Base-by-base conservation (phyloP, 768 basidiomycete genomes). In the Auricularia cornea region DNA sequence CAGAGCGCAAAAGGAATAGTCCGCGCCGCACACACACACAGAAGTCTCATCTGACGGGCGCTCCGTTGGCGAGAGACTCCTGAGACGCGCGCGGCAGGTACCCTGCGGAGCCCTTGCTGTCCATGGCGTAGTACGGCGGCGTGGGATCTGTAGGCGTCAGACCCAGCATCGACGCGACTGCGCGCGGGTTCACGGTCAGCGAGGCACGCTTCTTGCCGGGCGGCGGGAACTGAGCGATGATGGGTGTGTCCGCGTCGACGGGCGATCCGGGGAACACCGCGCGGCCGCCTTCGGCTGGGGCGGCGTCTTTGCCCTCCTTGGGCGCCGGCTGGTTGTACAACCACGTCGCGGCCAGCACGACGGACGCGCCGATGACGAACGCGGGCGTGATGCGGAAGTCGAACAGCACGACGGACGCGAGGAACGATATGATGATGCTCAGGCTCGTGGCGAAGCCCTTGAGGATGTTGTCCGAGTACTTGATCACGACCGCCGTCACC, bases 361-460 rank as follows among this genome's bases (percentile, higher is more conserved):
- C 81, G 38, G 81, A 78, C 0, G 91, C 88, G 40, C 95, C 95
- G 51, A 94, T 78, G 67, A 94, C 75, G 72, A 98, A 98, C 0
- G 90, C 86, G 64, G 86, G 79, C 2, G 94, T 90, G 75, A 98
- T 88, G 59, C 82, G 82, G 80, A 95, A 94, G 73, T 90, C 79
- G 81, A 98, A 98, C 40, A 98, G 84, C 26, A 85, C 85, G 60
- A 97, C 88, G 3, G 91, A 94, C 2, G 90, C 94, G 62, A 94
- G 80, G 84, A 97, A 98, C 29, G 94, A 94, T 65, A 98, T 85
- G 71, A 98, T 87, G 73, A 98, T 98, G 75, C 89, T 90, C 65
- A 98, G 80, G 66, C 89, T 91, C 3, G 96, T 98, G 12, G 96
- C 96, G 71, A 98, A 98, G 35, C 96, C 96, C 76, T 94, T 94